Percentiles rank a stretch among this genome's conserved stretches.
phyloP scores from a whole-genome alignment of 768 basidiomycete species.

The Lentinula edodes region DNA sequence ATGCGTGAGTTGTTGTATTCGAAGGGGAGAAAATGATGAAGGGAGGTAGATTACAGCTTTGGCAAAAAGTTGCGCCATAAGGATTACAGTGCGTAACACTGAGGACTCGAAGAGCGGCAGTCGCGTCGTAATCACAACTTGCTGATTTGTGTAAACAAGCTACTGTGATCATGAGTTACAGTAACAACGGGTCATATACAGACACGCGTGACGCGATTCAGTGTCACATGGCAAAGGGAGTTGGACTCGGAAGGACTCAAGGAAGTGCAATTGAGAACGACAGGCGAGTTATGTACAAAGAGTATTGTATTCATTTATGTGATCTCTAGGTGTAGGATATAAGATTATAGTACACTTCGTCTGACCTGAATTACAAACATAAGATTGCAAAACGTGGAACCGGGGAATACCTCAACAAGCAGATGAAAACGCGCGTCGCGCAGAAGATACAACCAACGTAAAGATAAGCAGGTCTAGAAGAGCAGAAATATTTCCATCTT shows the following conservation, averaged over 20 bases:
- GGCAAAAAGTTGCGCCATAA: slow-evolving; percentile 26
- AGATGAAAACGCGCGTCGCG: background rate
- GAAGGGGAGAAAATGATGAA: slow-evolving; percentile 35
- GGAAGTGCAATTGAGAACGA: no score
- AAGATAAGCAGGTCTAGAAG: background rate
- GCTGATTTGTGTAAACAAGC: no score
- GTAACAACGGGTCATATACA: no score
- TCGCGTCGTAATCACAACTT: no score
- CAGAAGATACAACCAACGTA: background rate
- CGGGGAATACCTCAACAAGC: background rate
- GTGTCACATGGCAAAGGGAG: no score
- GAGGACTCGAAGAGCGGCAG: no score
- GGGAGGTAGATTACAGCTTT: slow-evolving; percentile 44
- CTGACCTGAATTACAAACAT: background rate
- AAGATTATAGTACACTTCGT: background rate
- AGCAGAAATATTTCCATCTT: no score
- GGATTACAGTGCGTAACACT: background rate
- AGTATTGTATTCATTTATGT: background rate
- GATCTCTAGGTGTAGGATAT: background rate
- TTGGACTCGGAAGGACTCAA: no score
- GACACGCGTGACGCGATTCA: no score
- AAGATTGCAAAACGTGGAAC: background rate
- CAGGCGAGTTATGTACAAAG: background rate
- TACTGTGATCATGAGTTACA: no score
- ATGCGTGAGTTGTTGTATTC: slow-evolving; percentile 37